Evolutionary conservation across 352 stramenopile genomes (phyloP).

Genomic region (Phytopythium vexans): DNA sequence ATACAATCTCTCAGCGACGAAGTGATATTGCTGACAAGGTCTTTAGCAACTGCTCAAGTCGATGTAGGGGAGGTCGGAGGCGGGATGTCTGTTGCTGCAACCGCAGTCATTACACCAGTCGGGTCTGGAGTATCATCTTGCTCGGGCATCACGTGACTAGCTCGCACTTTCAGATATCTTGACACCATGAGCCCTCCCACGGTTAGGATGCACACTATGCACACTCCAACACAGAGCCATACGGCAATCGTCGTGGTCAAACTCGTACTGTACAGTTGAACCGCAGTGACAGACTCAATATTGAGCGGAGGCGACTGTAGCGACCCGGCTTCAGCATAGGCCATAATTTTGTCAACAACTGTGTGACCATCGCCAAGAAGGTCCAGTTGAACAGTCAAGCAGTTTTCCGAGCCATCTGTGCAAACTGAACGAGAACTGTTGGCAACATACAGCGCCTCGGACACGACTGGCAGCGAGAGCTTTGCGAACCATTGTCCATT

Average conservation of each 20-base stretch:
- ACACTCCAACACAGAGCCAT: slow-evolving; percentile 65
- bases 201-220: slow-evolving; percentile 23
- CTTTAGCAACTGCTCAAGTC: too few species aligned
- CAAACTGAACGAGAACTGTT: slow-evolving; percentile 40
- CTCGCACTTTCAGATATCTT: slow-evolving; percentile 33
- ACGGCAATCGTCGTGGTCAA: slow-evolving; percentile 44
- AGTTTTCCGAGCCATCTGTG: slow-evolving; percentile 18
- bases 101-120: too few species aligned
- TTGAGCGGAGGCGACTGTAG: slow-evolving; percentile 44
- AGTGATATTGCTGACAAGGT: too few species aligned
- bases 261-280: slow-evolving; percentile 34
- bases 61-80: too few species aligned
- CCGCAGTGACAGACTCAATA: slow-evolving; percentile 33
- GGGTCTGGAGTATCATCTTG: slow-evolving; percentile 4
- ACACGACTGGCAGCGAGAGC: slow-evolving; percentile 27
- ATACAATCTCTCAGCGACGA: too few species aligned
- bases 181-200: slow-evolving; percentile 27
- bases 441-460: slow-evolving; percentile 49
- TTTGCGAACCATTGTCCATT: slow-evolving; percentile 34
- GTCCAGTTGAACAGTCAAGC: slow-evolving; percentile 44
- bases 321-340: slow-evolving; percentile 39
- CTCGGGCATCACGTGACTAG: slow-evolving; percentile 40
- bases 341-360: slow-evolving; percentile 51
- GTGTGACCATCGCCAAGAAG: slow-evolving; percentile 20
- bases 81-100: too few species aligned